phyloP scores from a whole-genome alignment of 1,284 basidiomycete genomes.

The Fomitopsis palustris region DNA sequence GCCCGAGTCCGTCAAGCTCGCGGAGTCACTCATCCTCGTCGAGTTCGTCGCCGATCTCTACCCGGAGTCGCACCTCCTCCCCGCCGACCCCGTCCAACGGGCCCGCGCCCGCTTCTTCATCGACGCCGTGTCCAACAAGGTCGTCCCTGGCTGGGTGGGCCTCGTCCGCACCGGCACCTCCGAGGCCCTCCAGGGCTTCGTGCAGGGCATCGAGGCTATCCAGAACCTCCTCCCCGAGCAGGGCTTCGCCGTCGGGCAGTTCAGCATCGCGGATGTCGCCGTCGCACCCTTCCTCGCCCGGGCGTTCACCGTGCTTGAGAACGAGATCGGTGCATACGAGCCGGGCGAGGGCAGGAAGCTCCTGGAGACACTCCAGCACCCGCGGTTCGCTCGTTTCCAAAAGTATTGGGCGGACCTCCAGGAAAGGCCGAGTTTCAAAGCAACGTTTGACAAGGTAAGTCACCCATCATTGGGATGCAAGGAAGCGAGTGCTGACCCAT shows the following conservation, averaged over 20 bases:
- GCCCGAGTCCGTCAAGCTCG: conserved; percentile 52
- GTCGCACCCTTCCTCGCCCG: conserved; percentile 36
- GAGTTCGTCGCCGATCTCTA: conserved; percentile 60
- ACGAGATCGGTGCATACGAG: conserved; percentile 30
- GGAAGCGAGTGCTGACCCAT: not conserved
- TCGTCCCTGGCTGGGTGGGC: conserved; percentile 30
- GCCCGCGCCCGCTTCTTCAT: conserved; percentile 61
- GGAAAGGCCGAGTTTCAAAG: conserved; percentile 25
- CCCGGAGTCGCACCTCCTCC: conserved; percentile 44
- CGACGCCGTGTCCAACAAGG: conserved; percentile 43
- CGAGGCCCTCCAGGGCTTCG: conserved; percentile 18
- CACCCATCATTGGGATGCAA: not conserved
- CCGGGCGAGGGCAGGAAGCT: conserved; percentile 27
- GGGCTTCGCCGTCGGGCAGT: conserved; percentile 32
- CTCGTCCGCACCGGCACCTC: conserved; percentile 35
- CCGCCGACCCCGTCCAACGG: conserved; percentile 48
- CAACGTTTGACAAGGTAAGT: conserved; percentile 32
- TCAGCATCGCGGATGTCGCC: conserved; percentile 52
- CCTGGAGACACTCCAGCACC: conserved; percentile 19
- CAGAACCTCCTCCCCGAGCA: conserved; percentile 30
- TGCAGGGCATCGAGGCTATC: conserved; percentile 24
- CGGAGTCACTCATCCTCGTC: conserved; percentile 59
- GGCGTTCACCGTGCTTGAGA: conserved; percentile 18
- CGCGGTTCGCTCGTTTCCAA: conserved; percentile 27
- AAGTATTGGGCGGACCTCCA: conserved; percentile 27